Evolutionary conservation across 2,329 filamentous ascomycete species (phyloP).

Genomic region (Cladophialophora carrionii): DNA sequence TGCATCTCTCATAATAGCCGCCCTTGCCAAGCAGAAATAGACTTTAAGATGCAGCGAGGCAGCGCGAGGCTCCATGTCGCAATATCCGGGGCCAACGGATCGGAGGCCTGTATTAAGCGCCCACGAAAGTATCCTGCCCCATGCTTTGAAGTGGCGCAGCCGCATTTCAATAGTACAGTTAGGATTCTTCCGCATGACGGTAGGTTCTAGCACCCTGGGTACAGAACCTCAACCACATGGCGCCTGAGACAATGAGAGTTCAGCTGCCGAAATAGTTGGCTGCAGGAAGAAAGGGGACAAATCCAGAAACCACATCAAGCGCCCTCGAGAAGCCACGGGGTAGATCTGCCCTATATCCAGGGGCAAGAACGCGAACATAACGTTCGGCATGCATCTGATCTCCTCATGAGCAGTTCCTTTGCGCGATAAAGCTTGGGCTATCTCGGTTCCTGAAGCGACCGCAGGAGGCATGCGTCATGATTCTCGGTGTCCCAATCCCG

Average conservation of each 20-base stretch:
- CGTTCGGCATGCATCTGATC: background rate
- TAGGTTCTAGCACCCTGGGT: background rate
- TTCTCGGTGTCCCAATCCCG: background rate
- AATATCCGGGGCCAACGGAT: constrained; percentile 8
- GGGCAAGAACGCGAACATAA: background rate
- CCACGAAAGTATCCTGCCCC: background rate
- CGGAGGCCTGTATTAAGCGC: constrained; percentile 7
- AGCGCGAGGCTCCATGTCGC: constrained; percentile 14
- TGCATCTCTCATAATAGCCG: constrained; percentile 1
- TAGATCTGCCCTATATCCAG: constrained; percentile 8
- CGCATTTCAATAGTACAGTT: background rate
- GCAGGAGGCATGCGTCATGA: background rate
- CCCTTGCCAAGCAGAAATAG: constrained; percentile 14
- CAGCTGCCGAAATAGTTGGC: background rate
- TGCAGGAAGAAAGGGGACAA: constrained; percentile 13
- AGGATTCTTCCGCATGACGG: background rate
- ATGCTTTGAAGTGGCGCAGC: background rate
- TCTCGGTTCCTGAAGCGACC: background rate
- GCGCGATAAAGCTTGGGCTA: background rate
- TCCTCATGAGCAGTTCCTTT: background rate
- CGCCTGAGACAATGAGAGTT: constrained; percentile 4
- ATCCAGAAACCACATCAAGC: constrained; percentile 13
- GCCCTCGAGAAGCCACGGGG: constrained; percentile 12
- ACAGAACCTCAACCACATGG: background rate
- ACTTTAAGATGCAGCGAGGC: background rate